Evolutionary conservation across 1,284 basidiomycete species (phyloP).

Genomic region (Puccinia polysora): DNA sequence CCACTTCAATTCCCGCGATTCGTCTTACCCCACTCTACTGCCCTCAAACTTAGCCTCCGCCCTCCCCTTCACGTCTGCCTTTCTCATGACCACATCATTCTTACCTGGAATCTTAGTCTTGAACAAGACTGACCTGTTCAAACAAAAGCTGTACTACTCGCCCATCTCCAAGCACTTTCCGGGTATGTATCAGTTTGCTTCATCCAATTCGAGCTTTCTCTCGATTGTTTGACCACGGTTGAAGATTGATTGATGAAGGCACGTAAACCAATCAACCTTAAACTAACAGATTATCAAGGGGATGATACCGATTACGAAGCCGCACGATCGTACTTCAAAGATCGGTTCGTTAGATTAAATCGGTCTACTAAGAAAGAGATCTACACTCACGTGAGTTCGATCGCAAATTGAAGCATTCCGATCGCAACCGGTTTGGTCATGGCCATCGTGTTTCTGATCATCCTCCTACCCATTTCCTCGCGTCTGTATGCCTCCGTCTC

Average conservation of each 20-base stretch:
- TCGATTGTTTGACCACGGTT: no score
- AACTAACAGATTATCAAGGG: conserved; percentile 52
- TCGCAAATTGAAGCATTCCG: neutral
- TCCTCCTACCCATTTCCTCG: neutral
- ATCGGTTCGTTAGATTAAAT: conserved; percentile 73
- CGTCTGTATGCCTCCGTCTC: conserved; percentile 57
- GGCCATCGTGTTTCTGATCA: neutral
- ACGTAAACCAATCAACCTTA: neutral
- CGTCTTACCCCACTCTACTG: no score
- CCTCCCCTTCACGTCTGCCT: conserved; percentile 56
- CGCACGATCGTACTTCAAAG: conserved; percentile 84
- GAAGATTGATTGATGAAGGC: no score
- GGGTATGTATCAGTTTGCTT: neutral
- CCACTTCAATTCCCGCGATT: conserved; percentile 23
- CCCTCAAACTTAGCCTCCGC: conserved; percentile 18
- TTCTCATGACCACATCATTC: neutral
- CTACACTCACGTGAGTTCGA: conserved; percentile 56
- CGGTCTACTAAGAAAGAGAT: conserved; percentile 83
- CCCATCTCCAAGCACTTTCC: conserved; percentile 71
- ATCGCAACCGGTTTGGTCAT: neutral
- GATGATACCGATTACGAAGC: conserved; percentile 61
- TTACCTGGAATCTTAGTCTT: conserved; percentile 44
- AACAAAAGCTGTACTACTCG: conserved; percentile 71
- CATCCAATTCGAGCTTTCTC: neutral
- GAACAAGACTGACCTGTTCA: conserved; percentile 67